These are phyloP conservation scores for Diaporthe batatas DNA, from an alignment of 2,329 filamentous ascomycete genomes.

Conservation along the genomic window DNA sequence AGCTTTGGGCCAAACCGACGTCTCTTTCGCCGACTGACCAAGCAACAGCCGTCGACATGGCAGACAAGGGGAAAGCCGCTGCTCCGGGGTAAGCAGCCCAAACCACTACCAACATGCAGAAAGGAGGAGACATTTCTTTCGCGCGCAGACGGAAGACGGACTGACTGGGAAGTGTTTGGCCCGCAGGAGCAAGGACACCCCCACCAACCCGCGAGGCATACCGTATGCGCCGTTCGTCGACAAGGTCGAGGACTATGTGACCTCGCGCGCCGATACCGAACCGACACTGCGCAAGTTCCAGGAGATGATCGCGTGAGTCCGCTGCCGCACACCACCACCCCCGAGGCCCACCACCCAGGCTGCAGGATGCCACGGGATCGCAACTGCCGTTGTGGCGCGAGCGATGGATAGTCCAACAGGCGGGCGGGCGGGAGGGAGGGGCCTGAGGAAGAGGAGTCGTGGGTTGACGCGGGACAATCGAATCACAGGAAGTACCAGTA, in stretches of 20 bases:
- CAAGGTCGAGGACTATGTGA: constrained; percentile 89
- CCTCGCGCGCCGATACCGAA: constrained; percentile 83
- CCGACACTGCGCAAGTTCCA: constrained; percentile 85
- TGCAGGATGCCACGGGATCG: constrained; percentile 30
- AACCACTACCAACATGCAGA: background rate
- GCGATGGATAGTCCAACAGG: background rate
- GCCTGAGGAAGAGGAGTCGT: background rate
- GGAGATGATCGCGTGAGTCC: constrained; percentile 89
- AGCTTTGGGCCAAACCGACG: background rate
- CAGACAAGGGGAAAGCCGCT: constrained; percentile 56
- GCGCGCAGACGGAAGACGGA: background rate
- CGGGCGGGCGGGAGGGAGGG: too few relatives aligned
- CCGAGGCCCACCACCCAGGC: background rate
- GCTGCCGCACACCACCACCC: background rate
- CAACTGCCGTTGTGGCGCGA: background rate
- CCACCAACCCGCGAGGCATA: constrained; percentile 85
- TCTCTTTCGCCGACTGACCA: constrained; percentile 21
- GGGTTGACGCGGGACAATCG: constrained; percentile 41
- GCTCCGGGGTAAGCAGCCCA: constrained; percentile 51
- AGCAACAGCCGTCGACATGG: constrained; percentile 49
- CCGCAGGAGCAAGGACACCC: constrained; percentile 61
- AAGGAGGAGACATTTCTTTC: background rate
- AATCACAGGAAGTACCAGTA: constrained; percentile 93
- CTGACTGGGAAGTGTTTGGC: constrained; percentile 19
- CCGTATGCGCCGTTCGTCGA: constrained; percentile 88